Conservation (phyloP, 305 asterid species). For the Fraxinus velutina region DNA sequence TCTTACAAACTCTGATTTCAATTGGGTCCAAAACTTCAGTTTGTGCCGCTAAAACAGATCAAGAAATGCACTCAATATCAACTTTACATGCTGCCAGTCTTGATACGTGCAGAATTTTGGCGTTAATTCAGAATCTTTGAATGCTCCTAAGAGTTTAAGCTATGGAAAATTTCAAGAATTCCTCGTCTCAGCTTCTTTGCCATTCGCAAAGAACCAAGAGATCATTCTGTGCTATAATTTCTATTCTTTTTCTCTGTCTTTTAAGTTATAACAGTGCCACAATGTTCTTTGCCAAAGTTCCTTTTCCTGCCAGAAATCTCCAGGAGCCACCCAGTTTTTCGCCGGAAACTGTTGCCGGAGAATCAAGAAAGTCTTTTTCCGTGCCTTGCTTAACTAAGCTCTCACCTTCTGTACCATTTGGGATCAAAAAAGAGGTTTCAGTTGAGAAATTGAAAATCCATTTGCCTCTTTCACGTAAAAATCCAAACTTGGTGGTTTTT, state of each 20-base stretch:
- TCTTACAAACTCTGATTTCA: neutral
- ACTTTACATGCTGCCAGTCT: constrained; percentile 2
- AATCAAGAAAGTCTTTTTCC: constrained; percentile 40
- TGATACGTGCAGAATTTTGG: constrained; percentile 23
- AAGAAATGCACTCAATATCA: constrained; percentile 15
- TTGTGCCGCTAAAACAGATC: neutral
- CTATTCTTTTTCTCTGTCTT: constrained; percentile 50
- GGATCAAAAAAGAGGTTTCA: constrained; percentile 36
- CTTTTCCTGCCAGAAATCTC: constrained; percentile 37
- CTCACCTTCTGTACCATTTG: constrained; percentile 29
- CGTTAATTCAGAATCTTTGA: neutral
- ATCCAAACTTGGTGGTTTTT: constrained; percentile 35
- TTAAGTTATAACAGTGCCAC: constrained; percentile 57
- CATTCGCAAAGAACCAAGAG: constrained; percentile 35
- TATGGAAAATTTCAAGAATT: constrained; percentile 32
- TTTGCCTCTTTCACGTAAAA: constrained; percentile 35
- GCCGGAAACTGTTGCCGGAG: constrained; percentile 40
- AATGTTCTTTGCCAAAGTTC: constrained; percentile 51
- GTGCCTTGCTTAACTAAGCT: constrained; percentile 26
- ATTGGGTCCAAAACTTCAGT: neutral
- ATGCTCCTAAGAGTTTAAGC: neutral
- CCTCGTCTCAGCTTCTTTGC: constrained; percentile 31
- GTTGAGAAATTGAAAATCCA: constrained; percentile 31
- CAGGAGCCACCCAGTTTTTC: constrained; percentile 35
- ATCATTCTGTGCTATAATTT: constrained; percentile 49